Evolutionary conservation across 306 rosid genomes (phyloP).

Genomic region (Canavalia gladiata): DNA sequence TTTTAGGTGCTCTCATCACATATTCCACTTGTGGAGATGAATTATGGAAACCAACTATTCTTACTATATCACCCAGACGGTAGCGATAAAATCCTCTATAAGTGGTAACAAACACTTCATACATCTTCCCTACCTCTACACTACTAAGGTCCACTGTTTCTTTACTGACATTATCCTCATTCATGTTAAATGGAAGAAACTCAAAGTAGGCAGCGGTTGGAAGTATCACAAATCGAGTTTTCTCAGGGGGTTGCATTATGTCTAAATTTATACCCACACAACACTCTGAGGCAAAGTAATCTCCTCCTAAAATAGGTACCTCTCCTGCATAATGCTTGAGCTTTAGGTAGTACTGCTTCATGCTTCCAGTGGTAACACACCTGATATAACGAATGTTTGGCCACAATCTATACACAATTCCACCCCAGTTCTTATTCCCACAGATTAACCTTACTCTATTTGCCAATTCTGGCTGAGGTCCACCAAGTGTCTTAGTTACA

Average conservation of each 20-base stretch:
- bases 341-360: constrained; percentile 67
- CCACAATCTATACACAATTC: constrained; percentile 63
- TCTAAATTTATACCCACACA: constrained; percentile 69
- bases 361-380: constrained; percentile 73
- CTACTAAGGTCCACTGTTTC: constrained; percentile 61
- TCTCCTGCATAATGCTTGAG: constrained; percentile 69
- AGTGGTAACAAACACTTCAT: constrained; percentile 75
- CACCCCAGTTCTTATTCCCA: constrained; percentile 59
- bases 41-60: constrained; percentile 67
- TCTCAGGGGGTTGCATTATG: constrained; percentile 62
- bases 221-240: constrained; percentile 60
- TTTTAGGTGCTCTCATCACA: constrained; percentile 73
- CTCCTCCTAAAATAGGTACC: constrained; percentile 66
- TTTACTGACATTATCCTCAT: constrained; percentile 43
- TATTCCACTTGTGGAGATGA: constrained; percentile 65
- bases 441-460: constrained; percentile 56
- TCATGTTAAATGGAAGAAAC: constrained; percentile 71
- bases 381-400: constrained; percentile 64
- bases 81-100: constrained; percentile 70
- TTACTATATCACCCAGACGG: constrained; percentile 71
- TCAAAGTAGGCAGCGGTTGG: constrained; percentile 80
- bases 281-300: constrained; percentile 75
- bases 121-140: constrained; percentile 75
- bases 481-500: constrained; percentile 59
- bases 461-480: constrained; percentile 67